Conservation (phyloP, 169 alveolate genomes). For the Pseudocohnilembus persalinus region DNA sequence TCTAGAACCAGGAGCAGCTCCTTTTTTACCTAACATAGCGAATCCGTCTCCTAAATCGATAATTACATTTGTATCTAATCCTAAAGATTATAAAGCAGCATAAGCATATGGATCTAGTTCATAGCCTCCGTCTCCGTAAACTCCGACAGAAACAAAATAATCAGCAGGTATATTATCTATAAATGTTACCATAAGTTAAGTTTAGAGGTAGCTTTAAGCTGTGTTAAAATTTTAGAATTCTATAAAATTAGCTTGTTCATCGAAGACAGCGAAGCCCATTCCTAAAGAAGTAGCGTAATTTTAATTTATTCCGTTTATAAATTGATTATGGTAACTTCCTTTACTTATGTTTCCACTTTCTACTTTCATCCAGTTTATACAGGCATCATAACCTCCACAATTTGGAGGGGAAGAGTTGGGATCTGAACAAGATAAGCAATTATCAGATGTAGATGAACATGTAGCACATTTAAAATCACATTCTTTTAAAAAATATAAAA, state of each 20-base stretch:
- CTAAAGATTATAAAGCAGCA: neutral
- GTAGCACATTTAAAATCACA: neutral
- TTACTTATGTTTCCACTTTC: neutral
- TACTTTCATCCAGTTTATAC: neutral
- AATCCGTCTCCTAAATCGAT: neutral
- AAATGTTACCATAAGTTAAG: neutral
- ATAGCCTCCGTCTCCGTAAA: neutral
- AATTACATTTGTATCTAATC: neutral
- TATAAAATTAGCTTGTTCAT: too few species aligned
- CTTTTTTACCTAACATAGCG: neutral
- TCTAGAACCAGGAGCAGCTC: neutral
- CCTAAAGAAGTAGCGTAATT: neutral
- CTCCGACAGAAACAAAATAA: neutral
- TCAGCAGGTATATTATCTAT: neutral
- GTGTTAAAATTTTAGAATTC: neutral
- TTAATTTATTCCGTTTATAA: too few species aligned
- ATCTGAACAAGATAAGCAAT: neutral
- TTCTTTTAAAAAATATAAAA: neutral
- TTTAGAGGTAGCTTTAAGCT: too few species aligned
- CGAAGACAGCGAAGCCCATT: neutral
- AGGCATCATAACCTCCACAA: neutral
- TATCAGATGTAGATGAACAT: neutral
- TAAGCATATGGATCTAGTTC: neutral
- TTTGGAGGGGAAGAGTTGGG: neutral
- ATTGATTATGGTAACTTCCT: neutral